Evolutionary conservation across 1,284 basidiomycete genomes (phyloP).

Genomic region (Ustilago lituana): DNA sequence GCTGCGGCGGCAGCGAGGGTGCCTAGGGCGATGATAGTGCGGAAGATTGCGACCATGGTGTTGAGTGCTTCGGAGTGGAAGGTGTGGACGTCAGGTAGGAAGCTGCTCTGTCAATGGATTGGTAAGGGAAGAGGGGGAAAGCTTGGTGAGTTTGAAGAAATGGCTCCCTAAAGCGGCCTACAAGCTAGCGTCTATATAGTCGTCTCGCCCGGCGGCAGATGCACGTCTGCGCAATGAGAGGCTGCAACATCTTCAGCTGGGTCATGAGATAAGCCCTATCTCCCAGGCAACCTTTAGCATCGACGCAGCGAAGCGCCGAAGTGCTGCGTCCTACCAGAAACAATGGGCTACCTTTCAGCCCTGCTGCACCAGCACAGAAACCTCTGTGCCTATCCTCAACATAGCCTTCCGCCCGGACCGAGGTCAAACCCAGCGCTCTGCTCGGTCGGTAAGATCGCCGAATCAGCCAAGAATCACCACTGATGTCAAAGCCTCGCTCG

Average conservation of each 20-base stretch:
- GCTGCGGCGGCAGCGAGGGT: constrained; percentile 19
- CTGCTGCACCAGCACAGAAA: constrained; percentile 17
- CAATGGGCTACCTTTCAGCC: constrained; percentile 9
- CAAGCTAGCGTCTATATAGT: constrained; percentile 7
- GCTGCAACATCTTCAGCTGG: background rate
- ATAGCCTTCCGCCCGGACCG: no score
- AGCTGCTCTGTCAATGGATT: background rate
- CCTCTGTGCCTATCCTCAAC: background rate
- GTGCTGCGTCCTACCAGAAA: no score
- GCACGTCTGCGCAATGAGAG: constrained; percentile 1
- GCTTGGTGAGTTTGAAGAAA: background rate
- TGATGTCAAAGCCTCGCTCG: no score
- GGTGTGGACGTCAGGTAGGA: background rate
- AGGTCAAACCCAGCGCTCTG: no score
- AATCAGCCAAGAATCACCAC: background rate
- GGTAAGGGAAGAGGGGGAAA: background rate
- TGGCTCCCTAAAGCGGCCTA: background rate
- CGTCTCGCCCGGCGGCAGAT: constrained; percentile 8
- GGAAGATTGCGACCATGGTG: constrained; percentile 39
- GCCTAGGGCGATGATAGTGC: constrained; percentile 16
- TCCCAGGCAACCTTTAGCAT: no score
- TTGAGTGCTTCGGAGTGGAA: background rate
- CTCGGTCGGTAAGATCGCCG: background rate
- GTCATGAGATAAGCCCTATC: background rate
- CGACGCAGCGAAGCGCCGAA: background rate